A percentile compares a stretch with the other conserved stretches of the same genome.
Conservation (phyloP, 2,329 filamentous ascomycete genomes). For the Colletotrichum musae region DNA sequence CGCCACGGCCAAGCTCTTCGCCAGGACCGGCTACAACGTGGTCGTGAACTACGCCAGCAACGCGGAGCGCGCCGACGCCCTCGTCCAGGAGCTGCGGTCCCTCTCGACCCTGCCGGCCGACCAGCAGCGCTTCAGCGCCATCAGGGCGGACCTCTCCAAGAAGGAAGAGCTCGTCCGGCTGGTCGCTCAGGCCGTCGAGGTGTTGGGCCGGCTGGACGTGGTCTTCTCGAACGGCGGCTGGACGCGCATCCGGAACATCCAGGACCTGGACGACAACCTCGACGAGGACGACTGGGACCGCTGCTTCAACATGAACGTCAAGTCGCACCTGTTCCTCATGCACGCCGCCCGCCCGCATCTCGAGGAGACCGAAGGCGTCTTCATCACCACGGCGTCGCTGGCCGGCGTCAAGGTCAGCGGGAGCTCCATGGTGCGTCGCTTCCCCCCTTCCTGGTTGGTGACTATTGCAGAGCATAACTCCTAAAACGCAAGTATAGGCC, state of each 20-base stretch:
- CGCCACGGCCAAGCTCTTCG: slow-evolving; percentile 72
- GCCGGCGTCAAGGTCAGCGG: slow-evolving; percentile 76
- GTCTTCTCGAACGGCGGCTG: slow-evolving; percentile 82
- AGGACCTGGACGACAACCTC: slow-evolving; percentile 63
- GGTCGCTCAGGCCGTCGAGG: slow-evolving; percentile 70
- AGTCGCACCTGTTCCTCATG: slow-evolving; percentile 63
- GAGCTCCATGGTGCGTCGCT: slow-evolving; percentile 65
- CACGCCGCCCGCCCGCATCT: slow-evolving; percentile 59
- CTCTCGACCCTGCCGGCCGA: slow-evolving; percentile 46
- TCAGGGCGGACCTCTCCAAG: slow-evolving; percentile 77
- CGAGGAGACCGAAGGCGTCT: slow-evolving; percentile 66
- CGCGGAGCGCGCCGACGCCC: slow-evolving; percentile 66
- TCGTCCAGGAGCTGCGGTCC: slow-evolving; percentile 65
- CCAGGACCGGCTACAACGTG: slow-evolving; percentile 73
- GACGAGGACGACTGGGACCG: slow-evolving; percentile 62
- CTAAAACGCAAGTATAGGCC: slow-evolving; percentile 58
- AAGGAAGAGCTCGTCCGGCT: slow-evolving; percentile 71
- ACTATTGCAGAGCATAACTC: neutral
- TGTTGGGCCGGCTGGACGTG: slow-evolving; percentile 79
- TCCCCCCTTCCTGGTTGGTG: neutral
- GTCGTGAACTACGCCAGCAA: slow-evolving; percentile 77
- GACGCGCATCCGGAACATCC: slow-evolving; percentile 62
- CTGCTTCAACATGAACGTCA: slow-evolving; percentile 66
- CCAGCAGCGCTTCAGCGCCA: slow-evolving; percentile 58
- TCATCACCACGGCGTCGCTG: slow-evolving; percentile 75